Evolutionary conservation across 768 basidiomycete genomes (phyloP), one percentile per base, ranked within the genome.

Genomic region (Thelephora aurantiotincta): DNA sequence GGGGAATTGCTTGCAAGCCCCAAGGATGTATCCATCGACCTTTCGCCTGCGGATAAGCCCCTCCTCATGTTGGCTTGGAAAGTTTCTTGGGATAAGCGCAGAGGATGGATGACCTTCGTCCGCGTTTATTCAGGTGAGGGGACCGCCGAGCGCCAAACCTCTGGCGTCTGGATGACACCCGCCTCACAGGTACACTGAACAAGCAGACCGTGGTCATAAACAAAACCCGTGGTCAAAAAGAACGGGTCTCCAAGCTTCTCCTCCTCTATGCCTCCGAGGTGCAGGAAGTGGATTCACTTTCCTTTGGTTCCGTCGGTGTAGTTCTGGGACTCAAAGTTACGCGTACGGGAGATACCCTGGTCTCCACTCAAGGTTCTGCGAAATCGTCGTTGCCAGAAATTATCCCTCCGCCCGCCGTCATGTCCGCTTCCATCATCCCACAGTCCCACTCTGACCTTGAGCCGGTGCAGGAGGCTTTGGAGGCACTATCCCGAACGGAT

Each of bases 71-170:
- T 92, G 22, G 89, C 84, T 2, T 92, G 90, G 89, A 92, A 92
- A 59, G 89, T 92, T 18, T 71, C 68, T 26, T 90, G 87, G 88
- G 87, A 92, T 57, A 78, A 78, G 49, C 75, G 66, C 48, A 73
- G 72, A 54, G 89, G 89, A 19, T 92, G 89, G 89, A 89, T 92
- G 87, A 91, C 89, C 1, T 92, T 89, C 58, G 81, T 92, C 35
- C 72, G 89, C 20, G 75, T 92, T 16, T 92, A 92, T 61, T 89
- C 88, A 46, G 89, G 88, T 86, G 59, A 51, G 68, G 60, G 4
- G 33, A 30, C 26, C 9, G 4, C 9, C 22, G 3, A 13, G 34
- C 14, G 18, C 11, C 4, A 30, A 9, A 30, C 26, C 26, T 9
- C 4, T 9, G 26, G 26, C 26, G 9, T 9, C 26, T 9, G 5